Evolutionary conservation across 139 green algal species (phyloP).

Genomic region (Chlamydomonas sp.): DNA sequence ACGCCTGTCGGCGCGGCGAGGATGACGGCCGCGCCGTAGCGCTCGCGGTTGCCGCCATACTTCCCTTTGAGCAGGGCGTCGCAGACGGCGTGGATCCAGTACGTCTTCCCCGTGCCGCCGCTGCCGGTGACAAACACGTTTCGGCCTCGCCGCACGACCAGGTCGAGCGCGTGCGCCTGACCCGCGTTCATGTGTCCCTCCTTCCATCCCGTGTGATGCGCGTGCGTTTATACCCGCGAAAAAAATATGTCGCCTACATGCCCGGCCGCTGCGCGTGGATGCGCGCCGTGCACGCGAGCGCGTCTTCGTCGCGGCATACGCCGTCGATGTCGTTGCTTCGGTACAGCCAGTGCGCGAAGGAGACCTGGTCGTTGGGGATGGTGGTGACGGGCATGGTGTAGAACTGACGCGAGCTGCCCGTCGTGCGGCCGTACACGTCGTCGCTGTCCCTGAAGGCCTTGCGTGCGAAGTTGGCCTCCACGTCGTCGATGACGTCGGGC

Average conservation of each 20-base stretch:
- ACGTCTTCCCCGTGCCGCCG: constrained; percentile 48
- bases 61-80: too few species aligned
- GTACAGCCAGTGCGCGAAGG: constrained; percentile 14
- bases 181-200: constrained; percentile 35
- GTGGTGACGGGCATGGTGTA: constrained; percentile 12
- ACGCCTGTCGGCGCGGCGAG: constrained; percentile 51
- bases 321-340: background rate
- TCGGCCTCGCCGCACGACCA: constrained; percentile 31
- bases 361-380: constrained; percentile 2
- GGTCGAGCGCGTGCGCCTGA: too few species aligned
- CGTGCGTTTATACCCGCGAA: too few species aligned
- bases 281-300: background rate
- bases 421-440: constrained; percentile 3
- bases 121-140: constrained; percentile 63
- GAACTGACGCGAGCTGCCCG: background rate
- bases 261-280: background rate
- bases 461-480: background rate
- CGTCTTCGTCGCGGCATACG: constrained; percentile 4
- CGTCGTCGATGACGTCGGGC: background rate
- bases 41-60: too few species aligned
- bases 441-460: constrained; percentile 6
- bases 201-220: too few species aligned
- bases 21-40: constrained; percentile 39
- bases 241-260: background rate
- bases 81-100: constrained; percentile 42